phyloP scores from a whole-genome alignment of 83 land plant genomes.

The Diphasiastrum complanatum region DNA sequence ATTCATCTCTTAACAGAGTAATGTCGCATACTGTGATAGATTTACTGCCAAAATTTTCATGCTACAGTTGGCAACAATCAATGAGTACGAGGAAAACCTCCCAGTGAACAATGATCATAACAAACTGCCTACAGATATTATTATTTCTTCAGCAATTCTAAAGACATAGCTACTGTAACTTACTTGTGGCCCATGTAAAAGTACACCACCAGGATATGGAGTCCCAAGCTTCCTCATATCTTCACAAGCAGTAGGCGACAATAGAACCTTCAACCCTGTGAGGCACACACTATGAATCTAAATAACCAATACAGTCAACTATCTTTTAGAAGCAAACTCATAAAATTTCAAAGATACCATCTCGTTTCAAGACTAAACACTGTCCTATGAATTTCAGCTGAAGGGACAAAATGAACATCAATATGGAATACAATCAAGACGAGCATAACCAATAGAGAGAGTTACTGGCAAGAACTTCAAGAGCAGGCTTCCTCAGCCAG shows the following conservation, averaged over 20 bases:
- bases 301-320: neutral
- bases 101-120: too few species aligned
- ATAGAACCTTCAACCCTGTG: conserved; percentile 52
- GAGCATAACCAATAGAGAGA: conserved; percentile 9
- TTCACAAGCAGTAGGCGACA: conserved; percentile 48
- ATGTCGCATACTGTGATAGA: too few species aligned
- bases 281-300: conserved; percentile 1
- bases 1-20: too few species aligned
- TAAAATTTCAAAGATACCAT: conserved; percentile 6
- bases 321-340: neutral
- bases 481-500: conserved; percentile 56
- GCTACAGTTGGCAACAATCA: too few species aligned
- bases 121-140: too few species aligned
- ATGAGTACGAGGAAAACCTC: too few species aligned
- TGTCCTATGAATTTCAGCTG: neutral
- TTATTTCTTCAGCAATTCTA: too few species aligned
- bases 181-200: conserved; percentile 90
- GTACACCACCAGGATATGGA: conserved; percentile 84
- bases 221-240: conserved; percentile 32
- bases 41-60: too few species aligned
- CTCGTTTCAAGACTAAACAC: conserved; percentile 2
- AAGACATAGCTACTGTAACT: conserved; percentile 26
- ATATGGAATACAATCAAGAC: conserved; percentile 5
- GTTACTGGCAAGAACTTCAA: conserved; percentile 59
- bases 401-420: too few species aligned